A percentile compares a stretch with the other conserved stretches of the same genome.
phyloP scores from a whole-genome alignment of 176 grass and related monocot species.

The Hsuehochloa calcarea region DNA sequence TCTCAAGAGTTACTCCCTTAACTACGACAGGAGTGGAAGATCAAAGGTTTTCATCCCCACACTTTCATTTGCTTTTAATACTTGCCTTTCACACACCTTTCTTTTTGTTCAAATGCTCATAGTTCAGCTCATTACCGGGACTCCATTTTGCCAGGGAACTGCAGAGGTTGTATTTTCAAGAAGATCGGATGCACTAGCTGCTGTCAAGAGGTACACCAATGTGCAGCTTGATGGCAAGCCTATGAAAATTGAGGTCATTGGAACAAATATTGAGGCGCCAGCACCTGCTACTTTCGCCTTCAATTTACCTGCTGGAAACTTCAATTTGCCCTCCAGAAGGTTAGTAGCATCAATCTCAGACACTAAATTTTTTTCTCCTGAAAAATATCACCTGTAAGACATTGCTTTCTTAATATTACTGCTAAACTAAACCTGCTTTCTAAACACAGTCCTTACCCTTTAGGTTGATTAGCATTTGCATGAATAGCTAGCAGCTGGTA shows the following conservation, averaged over 20 bases:
- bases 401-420: neutral
- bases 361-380: neutral
- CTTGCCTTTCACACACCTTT: neutral
- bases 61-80: neutral
- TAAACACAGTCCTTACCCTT: neutral
- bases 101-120: neutral
- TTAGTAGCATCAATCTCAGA: conserved; percentile 15
- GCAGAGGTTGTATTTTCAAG: conserved; percentile 71
- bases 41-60: conserved; percentile 44
- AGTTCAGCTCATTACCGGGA: neutral
- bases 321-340: conserved; percentile 40
- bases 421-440: neutral
- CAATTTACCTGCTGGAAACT: conserved; percentile 20
- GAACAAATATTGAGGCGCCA: conserved; percentile 45
- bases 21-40: conserved; percentile 74
- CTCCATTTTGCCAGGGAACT: conserved; percentile 50
- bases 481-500: neutral
- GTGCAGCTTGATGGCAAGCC: conserved; percentile 67
- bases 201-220: conserved; percentile 65
- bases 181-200: conserved; percentile 53
- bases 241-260: conserved; percentile 72
- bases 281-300: conserved; percentile 16
- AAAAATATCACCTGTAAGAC: neutral
- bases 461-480: neutral
- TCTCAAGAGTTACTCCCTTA: conserved; percentile 53